Evolutionary conservation across 2,329 filamentous ascomycete species (phyloP).

Genomic region (Macrophomina pseudophaseolina): DNA sequence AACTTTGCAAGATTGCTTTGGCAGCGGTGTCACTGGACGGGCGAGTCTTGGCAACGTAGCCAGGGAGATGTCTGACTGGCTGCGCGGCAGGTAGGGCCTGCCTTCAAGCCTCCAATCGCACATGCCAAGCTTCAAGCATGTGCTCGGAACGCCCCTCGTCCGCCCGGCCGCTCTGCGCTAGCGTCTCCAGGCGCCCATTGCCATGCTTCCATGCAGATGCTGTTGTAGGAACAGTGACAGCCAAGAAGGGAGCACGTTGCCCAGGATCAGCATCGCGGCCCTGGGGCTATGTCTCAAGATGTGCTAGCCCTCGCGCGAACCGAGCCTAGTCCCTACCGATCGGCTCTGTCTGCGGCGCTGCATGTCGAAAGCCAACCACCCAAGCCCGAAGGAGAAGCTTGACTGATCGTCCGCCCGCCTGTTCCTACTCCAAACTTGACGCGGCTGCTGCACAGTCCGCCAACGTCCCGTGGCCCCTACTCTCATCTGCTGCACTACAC

Average conservation of each 20-base stretch:
- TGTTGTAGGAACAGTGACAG: conserved; percentile 22
- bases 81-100: not conserved
- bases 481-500: conserved; percentile 14
- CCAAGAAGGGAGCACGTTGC: not conserved
- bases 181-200: conserved; percentile 17
- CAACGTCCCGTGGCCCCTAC: not conserved
- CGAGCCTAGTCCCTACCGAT: conserved; percentile 15
- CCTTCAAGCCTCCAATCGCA: conserved; percentile 1
- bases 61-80: not conserved
- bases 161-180: conserved; percentile 16
- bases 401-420: not conserved
- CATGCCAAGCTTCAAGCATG: not conserved
- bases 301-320: conserved; percentile 13
- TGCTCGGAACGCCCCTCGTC: not conserved
- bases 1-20: not conserved
- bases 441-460: not conserved
- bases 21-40: not conserved
- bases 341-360: conserved; percentile 15
- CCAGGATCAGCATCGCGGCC: conserved; percentile 7
- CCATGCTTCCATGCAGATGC: conserved; percentile 22
- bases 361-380: conserved; percentile 16
- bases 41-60: not conserved
- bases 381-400: conserved; percentile 16
- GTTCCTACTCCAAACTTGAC: not conserved
- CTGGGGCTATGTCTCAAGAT: conserved; percentile 8